Percentiles rank a stretch among this genome's conserved stretches.
Conservation (phyloP, 441 rosid species). For the Populus hybrid region DNA sequence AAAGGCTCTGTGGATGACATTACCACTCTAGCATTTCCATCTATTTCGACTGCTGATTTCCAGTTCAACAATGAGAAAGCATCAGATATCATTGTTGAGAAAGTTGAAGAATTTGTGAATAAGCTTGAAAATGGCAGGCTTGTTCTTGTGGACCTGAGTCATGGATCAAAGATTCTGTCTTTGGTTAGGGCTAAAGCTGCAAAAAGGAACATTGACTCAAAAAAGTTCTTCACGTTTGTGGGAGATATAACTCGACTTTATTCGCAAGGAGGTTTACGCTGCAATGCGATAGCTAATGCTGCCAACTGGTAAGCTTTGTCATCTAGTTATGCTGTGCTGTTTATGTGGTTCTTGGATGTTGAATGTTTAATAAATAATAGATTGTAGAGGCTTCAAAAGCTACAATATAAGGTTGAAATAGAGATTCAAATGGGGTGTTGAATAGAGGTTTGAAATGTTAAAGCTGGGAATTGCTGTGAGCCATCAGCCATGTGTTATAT, state of each 20-base stretch:
- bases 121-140: constrained; percentile 75
- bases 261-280: constrained; percentile 61
- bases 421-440: background rate
- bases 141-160: constrained; percentile 77
- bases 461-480: background rate
- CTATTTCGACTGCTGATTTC: constrained; percentile 87
- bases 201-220: constrained; percentile 55
- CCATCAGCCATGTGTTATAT: background rate
- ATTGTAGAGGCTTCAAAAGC: background rate
- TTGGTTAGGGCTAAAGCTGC: constrained; percentile 70
- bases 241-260: constrained; percentile 77
- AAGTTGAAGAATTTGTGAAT: constrained; percentile 59
- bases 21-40: constrained; percentile 79
- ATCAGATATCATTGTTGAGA: constrained; percentile 73
- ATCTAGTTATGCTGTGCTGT: background rate
- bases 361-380: background rate
- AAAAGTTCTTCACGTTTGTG: constrained; percentile 74
- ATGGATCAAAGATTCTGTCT: constrained; percentile 66
- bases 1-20: constrained; percentile 27
- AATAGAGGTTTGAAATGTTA: background rate
- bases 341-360: background rate
- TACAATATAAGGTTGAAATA: background rate
- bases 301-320: constrained; percentile 73
- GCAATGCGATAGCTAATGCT: constrained; percentile 83
- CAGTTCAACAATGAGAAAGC: constrained; percentile 76